Base-by-base conservation (phyloP, 2,329 filamentous ascomycete genomes). In the Niveomyces coronatus region DNA sequence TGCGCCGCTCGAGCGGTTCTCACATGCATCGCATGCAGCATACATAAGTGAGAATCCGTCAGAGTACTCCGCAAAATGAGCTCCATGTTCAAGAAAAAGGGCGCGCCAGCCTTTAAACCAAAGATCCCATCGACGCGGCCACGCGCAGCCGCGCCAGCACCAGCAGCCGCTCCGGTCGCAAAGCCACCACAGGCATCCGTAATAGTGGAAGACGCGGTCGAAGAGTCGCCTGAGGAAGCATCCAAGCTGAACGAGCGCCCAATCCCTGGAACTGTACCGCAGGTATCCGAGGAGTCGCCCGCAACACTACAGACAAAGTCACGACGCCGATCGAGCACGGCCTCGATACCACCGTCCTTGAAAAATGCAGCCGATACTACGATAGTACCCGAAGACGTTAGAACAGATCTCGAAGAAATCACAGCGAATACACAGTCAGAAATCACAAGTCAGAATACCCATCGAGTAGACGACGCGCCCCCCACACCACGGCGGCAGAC, bases 31-130 rank as follows among this genome's bases (percentile, higher is more conserved):
- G n/a, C n/a, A n/a, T n/a, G n/a, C n/a, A n/a, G n/a, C n/a, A n/a
- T n/a, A 20, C 17, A 17, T 20, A 31, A 14, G 15, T 26, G 17
- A 15, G 7, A n/a, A 16, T 20, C 22, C 31, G n/a, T 28, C 3
- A 9, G 7, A 15, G 15, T 39, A 27, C n/a, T n/a, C n/a, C n/a
- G 11, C 62, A 67, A 61, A 49, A 80, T 82, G 67, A 76, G 71
- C 61, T 72, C 68, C 43, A 80, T 81, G 62, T 70, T 80, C 58
- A 83, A 83, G 62, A 82, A 84, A 60, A 65, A 69, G 49, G 68
- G 65, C 52, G 67, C 68, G 48, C 62, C 68, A 41, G 67, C 67
- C 62, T 85, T 86, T 63, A 82, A 82, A 55, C 81, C 81, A 31
- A 85, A 82, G 62, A 73, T 74, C 46, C 74, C 73, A 22, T 56